These are phyloP conservation scores for Barnettozyma californica DNA, from an alignment of 805 yeast genomes.

Conservation along the genomic window DNA sequence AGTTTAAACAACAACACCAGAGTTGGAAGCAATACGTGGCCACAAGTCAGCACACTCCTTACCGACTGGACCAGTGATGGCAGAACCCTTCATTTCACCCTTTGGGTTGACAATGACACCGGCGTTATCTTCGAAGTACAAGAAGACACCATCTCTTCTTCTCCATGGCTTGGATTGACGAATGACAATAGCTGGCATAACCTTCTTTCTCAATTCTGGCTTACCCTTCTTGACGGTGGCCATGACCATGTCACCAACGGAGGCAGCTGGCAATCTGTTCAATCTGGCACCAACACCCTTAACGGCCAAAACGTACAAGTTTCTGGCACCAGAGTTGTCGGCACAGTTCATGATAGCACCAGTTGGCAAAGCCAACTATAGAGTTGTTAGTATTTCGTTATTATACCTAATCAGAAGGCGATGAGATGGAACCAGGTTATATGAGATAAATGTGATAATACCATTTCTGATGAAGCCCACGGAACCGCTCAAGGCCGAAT, in stretches of 20 bases:
- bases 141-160: slow-evolving; percentile 99
- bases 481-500: too few relatives aligned
- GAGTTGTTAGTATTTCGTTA: slow-evolving; percentile 11
- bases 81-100: slow-evolving; percentile 99
- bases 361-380: slow-evolving; percentile 95
- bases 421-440: slow-evolving; percentile 3
- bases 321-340: slow-evolving; percentile 99
- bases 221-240: slow-evolving; percentile 99
- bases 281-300: slow-evolving; percentile 99
- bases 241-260: slow-evolving; percentile 99
- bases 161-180: slow-evolving; percentile 99
- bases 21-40: slow-evolving; percentile 99
- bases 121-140: slow-evolving; percentile 99
- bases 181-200: slow-evolving; percentile 99
- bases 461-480: too few relatives aligned
- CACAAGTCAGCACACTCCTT: slow-evolving; percentile 99
- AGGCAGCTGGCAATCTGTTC: slow-evolving; percentile 99
- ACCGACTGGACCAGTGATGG: slow-evolving; percentile 99
- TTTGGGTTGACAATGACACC: slow-evolving; percentile 99
- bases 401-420: neutral
- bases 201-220: slow-evolving; percentile 99
- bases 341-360: slow-evolving; percentile 99
- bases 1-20: slow-evolving; percentile 98
- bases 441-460: too few relatives aligned
- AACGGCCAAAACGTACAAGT: slow-evolving; percentile 97